Evolutionary conservation across 2,329 filamentous ascomycete genomes (phyloP).

Genomic region (Cordyceps militaris): DNA sequence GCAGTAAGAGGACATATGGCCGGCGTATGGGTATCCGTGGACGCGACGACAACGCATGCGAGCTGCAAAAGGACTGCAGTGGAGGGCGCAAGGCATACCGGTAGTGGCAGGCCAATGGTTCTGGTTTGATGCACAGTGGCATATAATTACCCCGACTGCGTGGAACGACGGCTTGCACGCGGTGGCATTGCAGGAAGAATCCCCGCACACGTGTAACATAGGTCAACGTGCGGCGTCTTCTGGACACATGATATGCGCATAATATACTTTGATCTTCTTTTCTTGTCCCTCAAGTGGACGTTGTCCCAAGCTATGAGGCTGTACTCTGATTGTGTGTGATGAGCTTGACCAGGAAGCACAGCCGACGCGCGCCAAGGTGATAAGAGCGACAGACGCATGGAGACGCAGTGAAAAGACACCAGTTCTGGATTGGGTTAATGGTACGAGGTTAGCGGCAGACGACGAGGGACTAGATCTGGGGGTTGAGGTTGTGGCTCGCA

Average conservation of each 20-base stretch:
- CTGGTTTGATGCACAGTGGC: neutral
- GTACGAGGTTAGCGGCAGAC: neutral
- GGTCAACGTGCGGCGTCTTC: neutral
- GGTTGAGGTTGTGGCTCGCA: neutral
- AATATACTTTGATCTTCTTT: neutral
- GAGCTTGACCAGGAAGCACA: neutral
- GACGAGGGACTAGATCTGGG: constrained; percentile 1
- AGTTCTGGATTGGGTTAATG: neutral
- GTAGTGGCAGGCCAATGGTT: neutral
- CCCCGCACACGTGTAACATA: constrained; percentile 1
- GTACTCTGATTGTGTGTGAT: neutral
- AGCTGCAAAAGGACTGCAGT: constrained; percentile 8
- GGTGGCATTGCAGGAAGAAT: neutral
- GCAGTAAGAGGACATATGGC: neutral
- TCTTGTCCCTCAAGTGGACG: neutral
- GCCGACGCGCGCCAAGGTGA: neutral
- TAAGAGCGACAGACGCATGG: neutral
- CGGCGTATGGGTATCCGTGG: neutral
- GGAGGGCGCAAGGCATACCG: neutral
- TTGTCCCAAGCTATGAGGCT: neutral
- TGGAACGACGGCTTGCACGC: constrained; percentile 2
- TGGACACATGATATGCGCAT: neutral
- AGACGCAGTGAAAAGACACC: neutral
- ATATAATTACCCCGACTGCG: neutral
- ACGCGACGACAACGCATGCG: neutral